Conservation (phyloP, 192 early-diverging fungal species). For the Backusella circina region DNA sequence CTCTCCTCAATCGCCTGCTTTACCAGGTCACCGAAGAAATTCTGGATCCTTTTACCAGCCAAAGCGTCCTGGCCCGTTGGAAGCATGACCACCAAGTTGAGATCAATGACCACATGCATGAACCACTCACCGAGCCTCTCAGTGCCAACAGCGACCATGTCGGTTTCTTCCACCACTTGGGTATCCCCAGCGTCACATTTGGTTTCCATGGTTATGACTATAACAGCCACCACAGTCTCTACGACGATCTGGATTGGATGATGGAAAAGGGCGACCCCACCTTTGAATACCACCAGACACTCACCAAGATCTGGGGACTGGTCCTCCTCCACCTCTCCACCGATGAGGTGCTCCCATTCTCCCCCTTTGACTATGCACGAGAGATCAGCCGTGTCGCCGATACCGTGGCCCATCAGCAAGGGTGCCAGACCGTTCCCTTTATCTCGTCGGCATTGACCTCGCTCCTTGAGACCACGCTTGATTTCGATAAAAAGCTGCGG, state of each 20-base stretch:
- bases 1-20: slow-evolving; percentile 42
- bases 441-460: neutral
- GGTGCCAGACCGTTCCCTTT: neutral
- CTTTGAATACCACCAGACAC: slow-evolving; percentile 45
- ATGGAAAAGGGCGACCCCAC: slow-evolving; percentile 41
- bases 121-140: neutral
- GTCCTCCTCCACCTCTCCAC: slow-evolving; percentile 38
- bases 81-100: neutral
- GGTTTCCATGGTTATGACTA: slow-evolving; percentile 39
- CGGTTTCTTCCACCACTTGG: slow-evolving; percentile 54
- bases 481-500: neutral
- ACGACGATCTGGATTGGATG: slow-evolving; percentile 47
- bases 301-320: slow-evolving; percentile 43
- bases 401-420: neutral
- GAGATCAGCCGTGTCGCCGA: slow-evolving; percentile 30
- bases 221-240: slow-evolving; percentile 56
- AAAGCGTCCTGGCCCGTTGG: slow-evolving; percentile 49
- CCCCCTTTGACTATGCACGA: slow-evolving; percentile 36
- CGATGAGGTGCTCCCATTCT: slow-evolving; percentile 33
- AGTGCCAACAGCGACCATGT: slow-evolving; percentile 46
- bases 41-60: slow-evolving; percentile 37
- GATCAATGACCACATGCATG: neutral
- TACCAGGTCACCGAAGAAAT: slow-evolving; percentile 45
- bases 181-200: slow-evolving; percentile 50
- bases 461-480: neutral